Conservation (phyloP, 352 stramenopile genomes). For the Plasmopara muralis region DNA sequence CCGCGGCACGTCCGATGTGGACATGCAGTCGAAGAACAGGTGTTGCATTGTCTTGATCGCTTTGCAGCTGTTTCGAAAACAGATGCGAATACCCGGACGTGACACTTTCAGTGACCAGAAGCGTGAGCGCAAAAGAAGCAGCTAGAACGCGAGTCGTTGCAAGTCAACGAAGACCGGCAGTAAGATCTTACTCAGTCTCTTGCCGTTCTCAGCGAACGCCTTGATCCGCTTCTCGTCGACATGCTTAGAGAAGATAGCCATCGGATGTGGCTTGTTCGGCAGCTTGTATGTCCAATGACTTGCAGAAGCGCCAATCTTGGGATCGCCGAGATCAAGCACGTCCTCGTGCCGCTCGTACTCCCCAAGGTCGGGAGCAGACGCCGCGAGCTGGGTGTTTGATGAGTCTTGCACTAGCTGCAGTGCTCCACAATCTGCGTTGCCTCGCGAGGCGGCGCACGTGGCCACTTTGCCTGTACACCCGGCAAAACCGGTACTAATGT, state of each 20-base stretch:
- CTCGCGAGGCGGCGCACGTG: background rate
- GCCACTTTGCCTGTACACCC: constrained; percentile 1
- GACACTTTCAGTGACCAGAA: constrained; percentile 3
- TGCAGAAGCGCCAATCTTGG: background rate
- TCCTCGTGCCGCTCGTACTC: background rate
- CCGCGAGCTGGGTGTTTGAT: background rate
- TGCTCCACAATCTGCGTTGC: constrained; percentile 2
- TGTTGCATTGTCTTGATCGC: background rate
- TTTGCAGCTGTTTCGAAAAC: background rate
- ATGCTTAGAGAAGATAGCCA: constrained; percentile 3
- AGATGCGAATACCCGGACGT: background rate
- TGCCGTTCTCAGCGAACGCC: background rate
- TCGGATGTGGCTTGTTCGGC: constrained; percentile 6
- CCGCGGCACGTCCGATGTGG: background rate
- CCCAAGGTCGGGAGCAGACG: background rate
- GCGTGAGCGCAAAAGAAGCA: constrained; percentile 3
- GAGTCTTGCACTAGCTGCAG: background rate
- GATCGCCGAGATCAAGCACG: constrained; percentile 1
- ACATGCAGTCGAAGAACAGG: constrained; percentile 7
- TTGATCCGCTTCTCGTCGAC: constrained; percentile 1
- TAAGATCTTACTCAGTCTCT: constrained; percentile 4
- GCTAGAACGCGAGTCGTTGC: constrained; percentile 4
- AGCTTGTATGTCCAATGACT: background rate
- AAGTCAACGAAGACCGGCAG: constrained; percentile 9
- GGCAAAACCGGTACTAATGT: background rate